These are phyloP conservation scores for Candida bentonensis DNA, from an alignment of 805 yeast genomes.

Conservation along the genomic window DNA sequence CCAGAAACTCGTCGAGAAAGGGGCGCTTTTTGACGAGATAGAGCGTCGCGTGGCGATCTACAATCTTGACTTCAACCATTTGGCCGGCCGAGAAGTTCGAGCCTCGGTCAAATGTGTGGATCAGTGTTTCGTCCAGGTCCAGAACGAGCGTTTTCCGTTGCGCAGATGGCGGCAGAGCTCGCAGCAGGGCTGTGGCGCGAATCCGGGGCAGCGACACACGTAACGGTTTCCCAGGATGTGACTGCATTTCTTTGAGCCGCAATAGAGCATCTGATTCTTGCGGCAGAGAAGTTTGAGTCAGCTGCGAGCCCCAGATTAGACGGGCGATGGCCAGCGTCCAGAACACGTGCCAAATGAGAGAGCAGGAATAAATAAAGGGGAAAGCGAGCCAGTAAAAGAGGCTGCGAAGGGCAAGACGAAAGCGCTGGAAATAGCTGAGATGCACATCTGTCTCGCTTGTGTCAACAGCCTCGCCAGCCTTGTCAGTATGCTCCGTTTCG, in stretches of 20 bases:
- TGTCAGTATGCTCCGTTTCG: background rate
- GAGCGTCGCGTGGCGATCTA: constrained; percentile 57
- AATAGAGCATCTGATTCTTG: background rate
- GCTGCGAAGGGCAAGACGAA: background rate
- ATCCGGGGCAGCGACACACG: background rate
- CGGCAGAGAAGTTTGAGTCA: no score
- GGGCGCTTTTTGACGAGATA: constrained; percentile 91
- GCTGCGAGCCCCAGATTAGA: background rate
- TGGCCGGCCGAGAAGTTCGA: constrained; percentile 33
- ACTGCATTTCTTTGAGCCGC: background rate
- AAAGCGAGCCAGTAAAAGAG: background rate
- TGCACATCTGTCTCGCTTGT: background rate
- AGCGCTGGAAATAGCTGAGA: background rate
- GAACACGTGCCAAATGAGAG: background rate
- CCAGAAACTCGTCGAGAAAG: constrained; percentile 70
- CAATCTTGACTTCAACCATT: constrained; percentile 69
- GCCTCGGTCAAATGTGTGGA: constrained; percentile 73
- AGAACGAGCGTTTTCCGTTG: constrained; percentile 55
- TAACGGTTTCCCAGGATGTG: background rate
- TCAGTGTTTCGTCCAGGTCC: constrained; percentile 88
- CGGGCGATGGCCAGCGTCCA: background rate
- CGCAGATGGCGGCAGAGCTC: background rate
- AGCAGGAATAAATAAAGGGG: background rate
- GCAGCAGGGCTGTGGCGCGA: background rate
- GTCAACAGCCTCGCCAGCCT: background rate